Base-by-base conservation (phyloP, 2,329 filamentous ascomycete species). In the Sphaerostilbella broomeana region DNA sequence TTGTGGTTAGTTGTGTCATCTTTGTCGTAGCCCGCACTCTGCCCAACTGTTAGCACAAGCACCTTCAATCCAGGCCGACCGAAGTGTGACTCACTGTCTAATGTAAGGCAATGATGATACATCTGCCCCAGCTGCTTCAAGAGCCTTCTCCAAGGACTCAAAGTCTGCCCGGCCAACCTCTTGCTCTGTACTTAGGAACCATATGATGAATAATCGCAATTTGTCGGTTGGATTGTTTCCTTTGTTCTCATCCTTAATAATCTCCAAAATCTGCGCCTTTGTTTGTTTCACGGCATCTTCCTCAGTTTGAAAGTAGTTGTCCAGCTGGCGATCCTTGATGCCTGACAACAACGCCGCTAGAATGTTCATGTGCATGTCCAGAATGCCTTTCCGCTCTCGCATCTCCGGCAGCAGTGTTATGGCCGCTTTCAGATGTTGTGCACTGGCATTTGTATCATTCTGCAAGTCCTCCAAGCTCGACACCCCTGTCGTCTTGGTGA, bases 291-390 rank as follows among this genome's bases (percentile, higher is more conserved):
- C 83, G 46, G 95, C 84, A 50, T 82, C 87, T 60, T 97, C 90
- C 59, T 98, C 94, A 5, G 95, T 69, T 58, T 97, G 87, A 67
- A 94, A 98, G 63, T 86, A 98, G 59, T 92, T 92, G 59, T 98
- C 92, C 5, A 98, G 71, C 60, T 97, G 89, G 12, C 92, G 81
- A 51, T 94, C 86, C 59, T 97, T 95, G 62, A 97, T 95, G 2
- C 88, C 89, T 0, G 68, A 72, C 27, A 81, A 57, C 3, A 81
- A 60, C 1, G 86, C 86, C 2, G 89, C 90, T 4, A 94, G 73
- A 43, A 97, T 95, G 58, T 94, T 95, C 92, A 98, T 98, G 61
- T 98, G 92, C 85, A 95, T 97, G 58, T 95, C 92, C 5, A 98
- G 75, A 15, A 83, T 76, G n/a, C 82, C 81, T 60, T 98, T 98